Base-by-base conservation (phyloP, 2,329 filamentous ascomycete genomes). In the Cercospora citrullina region DNA sequence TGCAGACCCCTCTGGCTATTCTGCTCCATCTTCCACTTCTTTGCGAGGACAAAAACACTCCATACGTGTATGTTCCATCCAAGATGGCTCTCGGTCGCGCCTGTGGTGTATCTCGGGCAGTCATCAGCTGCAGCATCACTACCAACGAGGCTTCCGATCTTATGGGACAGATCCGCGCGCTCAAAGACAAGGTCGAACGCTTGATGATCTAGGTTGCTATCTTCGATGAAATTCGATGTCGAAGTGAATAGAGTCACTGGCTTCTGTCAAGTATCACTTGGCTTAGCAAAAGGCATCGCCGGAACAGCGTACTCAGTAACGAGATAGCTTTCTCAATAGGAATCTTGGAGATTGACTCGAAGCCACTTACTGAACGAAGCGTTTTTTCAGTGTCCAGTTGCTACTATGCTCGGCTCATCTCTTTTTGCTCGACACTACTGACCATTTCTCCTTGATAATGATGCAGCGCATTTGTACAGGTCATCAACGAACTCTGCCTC, bases 171-270 rank as follows among this genome's bases (percentile, higher is more conserved):
- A 97, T 98, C 81, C 87, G 91, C 76, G 86, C 89, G 72, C 86
- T 97, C 78, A 96, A 94, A 86, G 92, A 96, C 83, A 96, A 97
- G 89, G 92, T 98, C 65, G 94, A 98, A 87, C 88, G 94, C 76
- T 87, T 97, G 74, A 93, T 94, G 85, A 97, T 97, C 84, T 97
- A 72, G 30, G n/a, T 26, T 5, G 5, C 21, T 28, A 36, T 12
- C 16, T 36, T 33, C 30, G 1, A 21, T 36, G 3, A 28, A 21
- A 59, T 59, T 21, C 12, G 57, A 31, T 7, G 30, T 45, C 12
- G 21, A 5, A 21, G 23, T 8, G 59, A 33, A n/a, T 4, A 4
- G 48, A n/a, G 48, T 7, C 5, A 4, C 4, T 39, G 36, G 36
- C 6, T n/a, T n/a, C 8, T 16, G 5, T 21, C 42, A 48, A 48